Percentiles rank a stretch among this genome's conserved stretches.
Evolutionary conservation across 495 filamentous ascomycete species (phyloP).

Genomic region (Penicillium arizonense): DNA sequence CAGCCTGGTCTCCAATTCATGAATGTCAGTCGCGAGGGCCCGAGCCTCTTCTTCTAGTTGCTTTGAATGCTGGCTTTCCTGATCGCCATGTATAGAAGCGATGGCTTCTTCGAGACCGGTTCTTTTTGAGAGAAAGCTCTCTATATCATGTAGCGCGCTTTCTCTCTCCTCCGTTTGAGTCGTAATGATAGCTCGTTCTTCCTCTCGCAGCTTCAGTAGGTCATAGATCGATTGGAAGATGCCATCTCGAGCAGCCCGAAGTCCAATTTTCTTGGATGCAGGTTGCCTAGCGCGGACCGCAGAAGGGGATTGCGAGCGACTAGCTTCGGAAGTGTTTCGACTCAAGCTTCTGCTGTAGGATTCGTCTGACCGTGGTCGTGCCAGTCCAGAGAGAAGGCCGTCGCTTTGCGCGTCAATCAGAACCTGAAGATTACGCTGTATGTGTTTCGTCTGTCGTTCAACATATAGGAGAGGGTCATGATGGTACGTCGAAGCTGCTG

Average conservation of each 20-base stretch:
- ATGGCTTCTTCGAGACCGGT: slow-evolving; percentile 47
- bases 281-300: slow-evolving; percentile 65
- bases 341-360: slow-evolving; percentile 50
- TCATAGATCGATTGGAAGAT: slow-evolving; percentile 70
- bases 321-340: slow-evolving; percentile 28
- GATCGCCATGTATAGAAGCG: slow-evolving; percentile 33
- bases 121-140: slow-evolving; percentile 56
- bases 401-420: slow-evolving; percentile 84
- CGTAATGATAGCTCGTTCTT: slow-evolving; percentile 64
- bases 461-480: slow-evolving; percentile 43
- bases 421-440: slow-evolving; percentile 74
- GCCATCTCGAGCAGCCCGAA: slow-evolving; percentile 67
- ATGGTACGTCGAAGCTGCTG: slow-evolving; percentile 28
- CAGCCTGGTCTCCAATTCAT: slow-evolving; percentile 63
- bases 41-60: slow-evolving; percentile 52
- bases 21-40: slow-evolving; percentile 59
- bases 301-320: slow-evolving; percentile 25
- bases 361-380: slow-evolving; percentile 31
- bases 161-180: slow-evolving; percentile 57
- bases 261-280: slow-evolving; percentile 50
- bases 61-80: slow-evolving; percentile 32
- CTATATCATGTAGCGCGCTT: slow-evolving; percentile 57
- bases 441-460: slow-evolving; percentile 46
- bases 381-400: slow-evolving; percentile 60
- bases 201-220: slow-evolving; percentile 67